phyloP scores from a whole-genome alignment of 2,329 filamentous ascomycete genomes.

The Emydomyces testavorans region DNA sequence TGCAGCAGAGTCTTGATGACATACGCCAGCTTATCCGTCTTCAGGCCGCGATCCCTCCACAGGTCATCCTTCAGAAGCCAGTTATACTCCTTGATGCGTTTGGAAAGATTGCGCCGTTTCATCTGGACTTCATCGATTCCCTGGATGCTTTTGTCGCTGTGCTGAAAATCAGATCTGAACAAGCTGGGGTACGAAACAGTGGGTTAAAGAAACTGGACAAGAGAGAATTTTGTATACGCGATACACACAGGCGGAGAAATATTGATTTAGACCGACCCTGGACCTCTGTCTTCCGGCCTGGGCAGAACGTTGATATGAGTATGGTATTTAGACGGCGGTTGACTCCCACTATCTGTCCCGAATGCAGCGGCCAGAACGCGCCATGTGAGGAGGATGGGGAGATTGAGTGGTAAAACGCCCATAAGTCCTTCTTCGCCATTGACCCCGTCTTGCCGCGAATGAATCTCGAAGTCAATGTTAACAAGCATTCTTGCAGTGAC shows the following conservation, averaged over 20 bases:
- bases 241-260: slow-evolving; percentile 3
- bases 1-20: not conserved
- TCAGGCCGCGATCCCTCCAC: slow-evolving; percentile 2
- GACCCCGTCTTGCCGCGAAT: not conserved
- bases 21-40: not conserved
- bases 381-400: slow-evolving; percentile 1
- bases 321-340: slow-evolving; percentile 11
- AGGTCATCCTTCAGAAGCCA: slow-evolving; percentile 8
- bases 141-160: slow-evolving; percentile 14
- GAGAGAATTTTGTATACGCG: slow-evolving; percentile 11
- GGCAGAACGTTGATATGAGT: slow-evolving; percentile 12
- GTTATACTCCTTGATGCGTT: slow-evolving; percentile 11
- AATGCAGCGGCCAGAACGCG: slow-evolving; percentile 5
- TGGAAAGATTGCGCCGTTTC: slow-evolving; percentile 11
- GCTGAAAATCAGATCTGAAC: slow-evolving; percentile 9
- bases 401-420: not conserved
- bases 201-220: slow-evolving; percentile 9
- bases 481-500: not conserved
- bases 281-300: slow-evolving; percentile 9
- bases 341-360: slow-evolving; percentile 5
- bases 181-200: slow-evolving; percentile 2
- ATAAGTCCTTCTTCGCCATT: not conserved
- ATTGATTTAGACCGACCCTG: slow-evolving; percentile 7
- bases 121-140: slow-evolving; percentile 14
- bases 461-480: not conserved